Conservation (phyloP, 2,329 filamentous ascomycete species). For the Fusarium sp. region DNA sequence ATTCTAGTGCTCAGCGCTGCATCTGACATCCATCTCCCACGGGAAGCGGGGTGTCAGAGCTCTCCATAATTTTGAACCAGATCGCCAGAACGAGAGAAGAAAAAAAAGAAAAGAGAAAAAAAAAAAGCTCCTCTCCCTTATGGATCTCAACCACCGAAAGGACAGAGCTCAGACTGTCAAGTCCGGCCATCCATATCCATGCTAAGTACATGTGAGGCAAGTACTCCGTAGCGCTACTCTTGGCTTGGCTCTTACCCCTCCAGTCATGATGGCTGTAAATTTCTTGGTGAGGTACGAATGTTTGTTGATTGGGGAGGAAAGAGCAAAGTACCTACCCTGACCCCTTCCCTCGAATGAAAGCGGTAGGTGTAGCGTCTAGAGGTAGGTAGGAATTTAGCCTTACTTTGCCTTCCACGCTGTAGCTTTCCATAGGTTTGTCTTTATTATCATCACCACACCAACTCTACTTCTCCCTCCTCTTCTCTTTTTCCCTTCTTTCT, state of each 20-base stretch:
- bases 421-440: conserved; percentile 20
- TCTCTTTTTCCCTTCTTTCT: conserved; percentile 14
- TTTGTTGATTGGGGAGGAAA: conserved; percentile 35
- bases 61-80: conserved; percentile 43
- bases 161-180: conserved; percentile 21
- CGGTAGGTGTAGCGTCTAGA: background rate
- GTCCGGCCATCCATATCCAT: conserved; percentile 23
- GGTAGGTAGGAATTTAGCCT: conserved; percentile 18
- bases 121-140: conserved; percentile 16
- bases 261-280: conserved; percentile 33
- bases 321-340: conserved; percentile 25
- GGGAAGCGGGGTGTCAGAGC: conserved; percentile 41
- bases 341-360: conserved; percentile 2
- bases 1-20: background rate
- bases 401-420: conserved; percentile 8
- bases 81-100: conserved; percentile 34
- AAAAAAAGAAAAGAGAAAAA: conserved; percentile 23
- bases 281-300: conserved; percentile 37
- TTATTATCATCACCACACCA: conserved; percentile 42
- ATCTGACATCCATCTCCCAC: conserved; percentile 25
- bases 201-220: conserved; percentile 39
- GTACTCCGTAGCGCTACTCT: conserved; percentile 40
- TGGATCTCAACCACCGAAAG: conserved; percentile 24
- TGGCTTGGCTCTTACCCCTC: conserved; percentile 27
- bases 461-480: conserved; percentile 26